Evolutionary conservation across 208 protist genomes (phyloP).

Genomic region (Trypanosoma theileri): DNA sequence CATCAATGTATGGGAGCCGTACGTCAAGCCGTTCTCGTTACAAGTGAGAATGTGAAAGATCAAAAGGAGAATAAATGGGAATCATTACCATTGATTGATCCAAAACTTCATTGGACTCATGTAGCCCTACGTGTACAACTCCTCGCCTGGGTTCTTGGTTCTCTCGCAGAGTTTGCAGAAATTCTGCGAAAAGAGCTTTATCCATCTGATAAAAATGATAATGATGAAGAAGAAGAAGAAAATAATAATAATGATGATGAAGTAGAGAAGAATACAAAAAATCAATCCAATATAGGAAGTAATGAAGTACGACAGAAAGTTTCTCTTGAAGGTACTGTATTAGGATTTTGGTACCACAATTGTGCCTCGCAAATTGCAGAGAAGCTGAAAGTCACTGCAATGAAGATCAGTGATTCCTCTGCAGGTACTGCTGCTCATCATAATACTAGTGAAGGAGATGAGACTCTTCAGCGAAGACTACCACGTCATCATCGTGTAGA

Average conservation of each 20-base stretch:
- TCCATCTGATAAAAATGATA: not conserved
- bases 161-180: slow-evolving; percentile 27
- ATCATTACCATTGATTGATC: not conserved
- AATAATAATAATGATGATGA: not conserved
- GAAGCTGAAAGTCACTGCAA: not conserved
- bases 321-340: not conserved
- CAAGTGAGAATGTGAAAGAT: not conserved
- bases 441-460: not conserved
- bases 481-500: not conserved
- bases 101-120: slow-evolving; percentile 12
- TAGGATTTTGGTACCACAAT: slow-evolving; percentile 32
- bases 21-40: slow-evolving; percentile 8
- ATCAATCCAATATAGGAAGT: not conserved
- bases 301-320: not conserved
- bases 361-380: slow-evolving; percentile 16
- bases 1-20: slow-evolving; percentile 15
- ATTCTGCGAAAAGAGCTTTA: not conserved
- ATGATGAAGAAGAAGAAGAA: no score
- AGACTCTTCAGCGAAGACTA: not conserved
- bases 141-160: slow-evolving; percentile 34
- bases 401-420: not conserved
- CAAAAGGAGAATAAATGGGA: not conserved
- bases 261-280: not conserved
- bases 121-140: slow-evolving; percentile 25
- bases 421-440: not conserved